Conservation (phyloP, 2,329 filamentous ascomycete genomes). For the Aureobasidium sp. region DNA sequence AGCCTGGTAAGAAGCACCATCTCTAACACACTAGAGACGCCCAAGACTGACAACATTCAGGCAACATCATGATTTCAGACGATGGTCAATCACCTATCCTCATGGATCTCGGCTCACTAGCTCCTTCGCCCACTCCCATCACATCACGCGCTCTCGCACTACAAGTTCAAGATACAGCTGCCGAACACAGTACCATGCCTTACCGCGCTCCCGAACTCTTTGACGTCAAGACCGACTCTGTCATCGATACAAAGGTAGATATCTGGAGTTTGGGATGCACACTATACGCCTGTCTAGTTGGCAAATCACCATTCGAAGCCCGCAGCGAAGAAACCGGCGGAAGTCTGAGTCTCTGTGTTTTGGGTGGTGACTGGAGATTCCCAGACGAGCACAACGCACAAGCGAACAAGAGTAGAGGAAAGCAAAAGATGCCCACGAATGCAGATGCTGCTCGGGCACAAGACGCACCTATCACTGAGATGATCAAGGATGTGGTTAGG, state of each 20-base stretch:
- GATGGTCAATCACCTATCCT: conserved; percentile 81
- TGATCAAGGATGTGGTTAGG: conserved; percentile 79
- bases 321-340: conserved; percentile 94
- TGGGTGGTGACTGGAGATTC: conserved; percentile 94
- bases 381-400: conserved; percentile 71
- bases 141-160: conserved; percentile 85
- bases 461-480: conserved; percentile 60
- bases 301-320: conserved; percentile 94
- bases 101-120: conserved; percentile 93
- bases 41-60: conserved; percentile 24
- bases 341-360: conserved; percentile 81
- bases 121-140: conserved; percentile 78
- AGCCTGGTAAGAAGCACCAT: conserved; percentile 59
- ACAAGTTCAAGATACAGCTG: conserved; percentile 86
- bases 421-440: conserved; percentile 37
- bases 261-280: conserved; percentile 98
- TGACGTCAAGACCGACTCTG: conserved; percentile 86
- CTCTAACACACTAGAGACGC: background rate
- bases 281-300: conserved; percentile 92
- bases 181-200: conserved; percentile 96
- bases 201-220: conserved; percentile 97
- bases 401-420: conserved; percentile 38
- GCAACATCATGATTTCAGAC: conserved; percentile 98
- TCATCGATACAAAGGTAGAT: conserved; percentile 93
- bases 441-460: conserved; percentile 18